Conservation (phyloP, 192 early-diverging fungal species). For the Umbelopsis ramanniana region DNA sequence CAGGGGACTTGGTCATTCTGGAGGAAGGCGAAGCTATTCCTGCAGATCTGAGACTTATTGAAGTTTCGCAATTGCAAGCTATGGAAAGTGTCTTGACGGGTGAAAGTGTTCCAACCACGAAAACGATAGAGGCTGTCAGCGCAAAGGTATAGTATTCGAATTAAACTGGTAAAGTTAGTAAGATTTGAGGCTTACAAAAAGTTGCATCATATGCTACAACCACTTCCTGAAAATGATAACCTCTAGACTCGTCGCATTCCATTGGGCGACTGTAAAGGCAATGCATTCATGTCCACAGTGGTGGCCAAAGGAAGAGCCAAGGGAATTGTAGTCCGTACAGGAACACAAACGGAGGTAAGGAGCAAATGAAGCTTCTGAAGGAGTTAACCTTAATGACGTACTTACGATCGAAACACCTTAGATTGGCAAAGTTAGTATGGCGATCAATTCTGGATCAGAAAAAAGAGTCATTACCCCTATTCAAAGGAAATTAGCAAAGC, state of each 20-base stretch:
- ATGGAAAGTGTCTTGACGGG: constrained; percentile 87
- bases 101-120: constrained; percentile 71
- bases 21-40: constrained; percentile 94
- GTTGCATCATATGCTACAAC: no score
- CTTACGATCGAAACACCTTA: not conserved
- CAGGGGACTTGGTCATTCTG: constrained; percentile 89
- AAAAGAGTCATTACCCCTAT: constrained; percentile 64
- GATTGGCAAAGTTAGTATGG: constrained; percentile 92
- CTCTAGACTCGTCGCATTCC: constrained; percentile 32
- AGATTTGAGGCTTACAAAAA: no score
- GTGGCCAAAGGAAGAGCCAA: constrained; percentile 90
- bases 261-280: constrained; percentile 89
- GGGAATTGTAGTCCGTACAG: constrained; percentile 92
- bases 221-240: not conserved
- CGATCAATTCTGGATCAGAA: constrained; percentile 70
- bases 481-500: constrained; percentile 72
- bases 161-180: not conserved
- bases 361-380: not conserved
- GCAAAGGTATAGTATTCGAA: constrained; percentile 49
- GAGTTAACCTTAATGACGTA: no score
- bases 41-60: constrained; percentile 82
- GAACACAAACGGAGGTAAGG: constrained; percentile 72
- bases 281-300: constrained; percentile 95
- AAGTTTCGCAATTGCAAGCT: constrained; percentile 74
- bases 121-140: constrained; percentile 70